phyloP scores from a whole-genome alignment of 495 filamentous ascomycete species.

The Extremus antarcticus region DNA sequence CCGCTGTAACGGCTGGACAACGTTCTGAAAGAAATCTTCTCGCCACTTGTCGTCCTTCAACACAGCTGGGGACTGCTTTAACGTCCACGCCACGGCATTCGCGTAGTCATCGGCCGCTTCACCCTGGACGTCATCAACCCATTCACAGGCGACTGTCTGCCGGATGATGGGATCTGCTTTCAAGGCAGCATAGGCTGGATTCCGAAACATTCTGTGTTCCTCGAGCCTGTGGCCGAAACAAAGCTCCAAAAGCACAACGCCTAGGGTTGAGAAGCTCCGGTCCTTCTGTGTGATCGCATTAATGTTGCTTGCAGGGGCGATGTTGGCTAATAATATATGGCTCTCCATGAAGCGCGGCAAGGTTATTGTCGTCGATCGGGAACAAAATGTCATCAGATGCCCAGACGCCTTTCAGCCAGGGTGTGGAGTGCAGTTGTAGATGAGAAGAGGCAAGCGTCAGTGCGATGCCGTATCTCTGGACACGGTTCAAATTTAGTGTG shows the following conservation, averaged over 20 bases:
- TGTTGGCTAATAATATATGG: background rate
- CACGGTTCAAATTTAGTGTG: background rate
- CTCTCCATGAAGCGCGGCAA: background rate
- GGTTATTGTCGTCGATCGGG: background rate
- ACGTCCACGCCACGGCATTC: background rate
- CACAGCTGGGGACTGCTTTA: background rate
- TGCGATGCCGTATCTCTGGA: slow-evolving; percentile 2
- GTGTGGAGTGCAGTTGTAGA: slow-evolving; percentile 7
- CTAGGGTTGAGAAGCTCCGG: slow-evolving; percentile 2
- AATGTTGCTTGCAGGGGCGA: background rate
- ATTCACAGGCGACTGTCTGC: background rate
- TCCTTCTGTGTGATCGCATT: background rate
- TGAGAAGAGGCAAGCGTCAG: slow-evolving; percentile 6
- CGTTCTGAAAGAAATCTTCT: background rate
- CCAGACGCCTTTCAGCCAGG: slow-evolving; percentile 3
- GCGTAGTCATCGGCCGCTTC: slow-evolving; percentile 7
- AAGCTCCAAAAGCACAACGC: slow-evolving; percentile 7
- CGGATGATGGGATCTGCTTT: background rate
- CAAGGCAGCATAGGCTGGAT: background rate
- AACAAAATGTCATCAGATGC: slow-evolving; percentile 1
- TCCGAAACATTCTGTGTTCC: background rate
- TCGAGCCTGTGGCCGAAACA: slow-evolving; percentile 4
- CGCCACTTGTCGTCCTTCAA: background rate
- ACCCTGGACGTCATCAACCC: background rate
- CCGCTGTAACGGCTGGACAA: background rate